These are phyloP conservation scores for Metarhizium brunneum DNA, from an alignment of 2,329 filamentous ascomycete species.

Conservation along the genomic window DNA sequence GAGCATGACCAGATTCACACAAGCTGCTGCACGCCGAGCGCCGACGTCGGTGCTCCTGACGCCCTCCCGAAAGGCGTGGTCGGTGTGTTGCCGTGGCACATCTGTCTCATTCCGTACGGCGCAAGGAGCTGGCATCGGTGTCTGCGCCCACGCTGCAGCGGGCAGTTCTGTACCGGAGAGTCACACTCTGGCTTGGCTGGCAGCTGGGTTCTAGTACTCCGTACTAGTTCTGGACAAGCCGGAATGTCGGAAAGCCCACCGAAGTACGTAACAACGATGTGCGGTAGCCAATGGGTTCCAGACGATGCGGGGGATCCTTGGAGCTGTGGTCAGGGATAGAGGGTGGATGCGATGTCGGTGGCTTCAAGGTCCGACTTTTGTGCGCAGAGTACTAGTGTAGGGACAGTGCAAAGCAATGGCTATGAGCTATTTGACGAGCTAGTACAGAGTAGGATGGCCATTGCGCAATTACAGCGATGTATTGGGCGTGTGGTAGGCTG, in stretches of 20 bases:
- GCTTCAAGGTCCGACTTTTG: not conserved
- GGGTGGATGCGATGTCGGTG: not conserved
- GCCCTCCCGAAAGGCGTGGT: too few relatives aligned
- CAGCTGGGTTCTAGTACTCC: too few relatives aligned
- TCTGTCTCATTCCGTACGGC: not conserved
- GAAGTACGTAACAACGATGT: conserved; percentile 3
- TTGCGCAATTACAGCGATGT: too few relatives aligned
- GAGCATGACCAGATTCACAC: not conserved
- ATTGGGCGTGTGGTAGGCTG: not conserved
- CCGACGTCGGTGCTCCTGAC: too few relatives aligned
- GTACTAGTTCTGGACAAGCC: too few relatives aligned
- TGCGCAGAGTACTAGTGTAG: not conserved
- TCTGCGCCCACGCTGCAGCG: not conserved
- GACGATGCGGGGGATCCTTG: not conserved
- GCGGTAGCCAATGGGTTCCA: not conserved
- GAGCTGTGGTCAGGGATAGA: not conserved
- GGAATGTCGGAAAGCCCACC: not conserved
- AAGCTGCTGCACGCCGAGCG: too few relatives aligned
- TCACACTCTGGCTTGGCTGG: not conserved
- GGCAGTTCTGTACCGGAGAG: not conserved
- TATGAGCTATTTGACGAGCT: not conserved
- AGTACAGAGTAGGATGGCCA: too few relatives aligned
- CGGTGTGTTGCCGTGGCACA: not conserved
- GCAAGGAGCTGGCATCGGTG: not conserved
- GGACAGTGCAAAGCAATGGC: too few relatives aligned